These are phyloP conservation scores for Corylus americana DNA, from an alignment of 306 rosid genomes.

Conservation along the genomic window DNA sequence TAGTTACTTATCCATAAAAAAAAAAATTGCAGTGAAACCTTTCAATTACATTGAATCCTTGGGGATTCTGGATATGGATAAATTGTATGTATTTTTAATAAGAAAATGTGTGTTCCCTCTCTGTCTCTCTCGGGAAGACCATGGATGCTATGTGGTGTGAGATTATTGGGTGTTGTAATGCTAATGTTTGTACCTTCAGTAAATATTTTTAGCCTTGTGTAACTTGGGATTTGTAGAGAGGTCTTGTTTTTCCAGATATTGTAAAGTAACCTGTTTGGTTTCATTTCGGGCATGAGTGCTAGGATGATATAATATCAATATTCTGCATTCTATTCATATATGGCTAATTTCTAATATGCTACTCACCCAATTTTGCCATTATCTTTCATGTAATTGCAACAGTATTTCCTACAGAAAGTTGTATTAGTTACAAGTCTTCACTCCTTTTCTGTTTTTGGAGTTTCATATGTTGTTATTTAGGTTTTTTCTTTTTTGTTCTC, in stretches of 20 bases:
- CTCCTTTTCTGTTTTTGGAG: not conserved
- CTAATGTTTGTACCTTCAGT: too few relatives aligned
- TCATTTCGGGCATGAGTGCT: too few relatives aligned
- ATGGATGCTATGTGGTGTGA: too few relatives aligned
- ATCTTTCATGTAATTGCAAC: not conserved
- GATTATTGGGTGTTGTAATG: too few relatives aligned
- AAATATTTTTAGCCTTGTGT: not conserved
- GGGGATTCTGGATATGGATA: not conserved
- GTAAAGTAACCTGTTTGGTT: too few relatives aligned
- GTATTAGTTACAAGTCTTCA: too few relatives aligned
- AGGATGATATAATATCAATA: too few relatives aligned
- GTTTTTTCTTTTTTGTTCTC: not conserved
- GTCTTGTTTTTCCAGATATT: not conserved
- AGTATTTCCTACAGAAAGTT: too few relatives aligned
- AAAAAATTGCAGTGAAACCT: not conserved
- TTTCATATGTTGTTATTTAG: not conserved
- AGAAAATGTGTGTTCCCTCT: too few relatives aligned
- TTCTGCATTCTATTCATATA: not conserved
- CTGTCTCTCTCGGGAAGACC: too few relatives aligned
- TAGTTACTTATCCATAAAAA: too few relatives aligned
- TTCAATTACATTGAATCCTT: not conserved
- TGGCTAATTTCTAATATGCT: not conserved
- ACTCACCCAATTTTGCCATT: not conserved
- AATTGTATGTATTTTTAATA: too few relatives aligned
- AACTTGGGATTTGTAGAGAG: not conserved